These are phyloP conservation scores for Colletotrichum orchidophilum DNA, from an alignment of 2,329 filamentous ascomycete species.

Conservation along the genomic window DNA sequence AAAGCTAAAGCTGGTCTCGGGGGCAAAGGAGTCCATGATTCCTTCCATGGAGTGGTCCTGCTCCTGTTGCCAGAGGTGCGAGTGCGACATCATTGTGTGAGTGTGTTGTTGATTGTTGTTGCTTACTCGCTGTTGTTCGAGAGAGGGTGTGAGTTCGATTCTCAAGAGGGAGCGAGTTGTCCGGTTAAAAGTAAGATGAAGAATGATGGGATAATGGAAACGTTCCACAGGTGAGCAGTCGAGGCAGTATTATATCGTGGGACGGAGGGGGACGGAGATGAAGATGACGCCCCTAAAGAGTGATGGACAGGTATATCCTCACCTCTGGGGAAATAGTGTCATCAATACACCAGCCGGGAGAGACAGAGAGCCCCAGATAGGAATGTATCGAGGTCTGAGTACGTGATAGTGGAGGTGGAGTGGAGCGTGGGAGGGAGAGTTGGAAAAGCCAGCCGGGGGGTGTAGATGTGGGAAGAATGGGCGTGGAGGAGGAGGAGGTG, in stretches of 20 bases:
- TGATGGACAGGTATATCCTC: slow-evolving; percentile 29
- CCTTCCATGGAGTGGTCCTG: slow-evolving; percentile 31
- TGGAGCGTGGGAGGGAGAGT: slow-evolving; percentile 21
- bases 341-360: slow-evolving; percentile 39
- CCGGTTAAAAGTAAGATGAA: slow-evolving; percentile 31
- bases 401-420: slow-evolving; percentile 30
- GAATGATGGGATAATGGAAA: slow-evolving; percentile 35
- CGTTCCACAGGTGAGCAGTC: slow-evolving; percentile 44
- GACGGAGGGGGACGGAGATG: slow-evolving; percentile 46
- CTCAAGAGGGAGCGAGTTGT: slow-evolving; percentile 32
- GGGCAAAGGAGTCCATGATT: slow-evolving; percentile 31
- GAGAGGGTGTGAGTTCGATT: slow-evolving; percentile 28
- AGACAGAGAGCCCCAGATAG: slow-evolving; percentile 47
- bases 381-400: slow-evolving; percentile 42
- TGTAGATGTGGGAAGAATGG: slow-evolving; percentile 20
- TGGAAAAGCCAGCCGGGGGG: slow-evolving; percentile 17
- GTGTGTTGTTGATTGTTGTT: slow-evolving; percentile 27
- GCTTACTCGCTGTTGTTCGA: slow-evolving; percentile 15
- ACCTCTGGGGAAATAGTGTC: slow-evolving; percentile 34
- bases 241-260: slow-evolving; percentile 52
- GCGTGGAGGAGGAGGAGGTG: slow-evolving; percentile 22
- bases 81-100: slow-evolving; percentile 32
- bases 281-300: slow-evolving; percentile 39
- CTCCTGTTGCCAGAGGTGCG: slow-evolving; percentile 30
- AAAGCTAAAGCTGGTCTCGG: slow-evolving; percentile 33